Conservation (phyloP, 176 grass and related monocot species). For the Neostapfia colusana region DNA sequence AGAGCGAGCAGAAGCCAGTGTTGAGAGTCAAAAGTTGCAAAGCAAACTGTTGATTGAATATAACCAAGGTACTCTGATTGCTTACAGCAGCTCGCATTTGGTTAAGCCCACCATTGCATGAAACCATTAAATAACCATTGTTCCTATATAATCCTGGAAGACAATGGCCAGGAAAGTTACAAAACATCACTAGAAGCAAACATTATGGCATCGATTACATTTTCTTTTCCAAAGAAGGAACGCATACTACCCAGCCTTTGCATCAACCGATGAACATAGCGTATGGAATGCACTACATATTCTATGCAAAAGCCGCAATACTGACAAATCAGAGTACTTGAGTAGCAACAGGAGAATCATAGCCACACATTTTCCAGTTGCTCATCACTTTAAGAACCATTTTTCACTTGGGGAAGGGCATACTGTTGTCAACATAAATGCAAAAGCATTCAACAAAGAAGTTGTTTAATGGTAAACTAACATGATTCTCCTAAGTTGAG, state of each 20-base stretch:
- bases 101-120: slow-evolving; percentile 57
- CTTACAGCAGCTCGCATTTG: slow-evolving; percentile 96
- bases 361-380: not conserved
- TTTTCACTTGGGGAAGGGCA: slow-evolving; percentile 1
- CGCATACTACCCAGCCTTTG: too few species aligned
- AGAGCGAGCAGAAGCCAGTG: slow-evolving; percentile 4
- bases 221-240: too few species aligned
- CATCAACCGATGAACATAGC: not conserved
- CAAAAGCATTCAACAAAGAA: too few species aligned
- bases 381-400: not conserved
- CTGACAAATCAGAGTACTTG: slow-evolving; percentile 4
- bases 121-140: slow-evolving; percentile 75
- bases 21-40: slow-evolving; percentile 17
- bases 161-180: not conserved
- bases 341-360: not conserved
- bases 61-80: not conserved
- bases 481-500: not conserved
- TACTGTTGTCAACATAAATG: too few species aligned
- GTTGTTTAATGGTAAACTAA: not conserved
- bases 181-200: slow-evolving; percentile 18
- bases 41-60: not conserved
- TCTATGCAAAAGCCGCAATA: not conserved
- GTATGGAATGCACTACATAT: not conserved
- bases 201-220: not conserved
- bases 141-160: slow-evolving; percentile 79